These are phyloP conservation scores for Cicer judaicum DNA, from an alignment of 306 rosid genomes.

Conservation along the genomic window DNA sequence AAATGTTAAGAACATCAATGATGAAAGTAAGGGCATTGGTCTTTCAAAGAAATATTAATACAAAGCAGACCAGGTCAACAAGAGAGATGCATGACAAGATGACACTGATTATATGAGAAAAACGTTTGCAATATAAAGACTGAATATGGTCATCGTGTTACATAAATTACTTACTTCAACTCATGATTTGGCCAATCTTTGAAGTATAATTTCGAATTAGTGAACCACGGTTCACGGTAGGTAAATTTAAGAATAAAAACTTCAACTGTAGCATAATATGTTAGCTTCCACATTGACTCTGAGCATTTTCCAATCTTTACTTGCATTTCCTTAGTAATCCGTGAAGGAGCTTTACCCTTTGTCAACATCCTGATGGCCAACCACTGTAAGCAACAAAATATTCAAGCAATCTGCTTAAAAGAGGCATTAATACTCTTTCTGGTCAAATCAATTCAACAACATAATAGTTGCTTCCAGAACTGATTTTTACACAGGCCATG, in stretches of 20 bases:
- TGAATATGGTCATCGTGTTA: slow-evolving; percentile 28
- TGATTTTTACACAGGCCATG: slow-evolving; percentile 25
- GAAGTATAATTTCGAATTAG: slow-evolving; percentile 65
- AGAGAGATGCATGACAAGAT: slow-evolving; percentile 28
- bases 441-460: slow-evolving; percentile 11
- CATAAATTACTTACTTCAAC: slow-evolving; percentile 67
- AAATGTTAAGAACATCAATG: slow-evolving; percentile 21
- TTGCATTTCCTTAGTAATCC: slow-evolving; percentile 64
- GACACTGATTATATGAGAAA: slow-evolving; percentile 27
- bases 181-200: slow-evolving; percentile 93
- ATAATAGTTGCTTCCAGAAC: slow-evolving; percentile 30
- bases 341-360: slow-evolving; percentile 60
- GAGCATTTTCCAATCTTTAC: slow-evolving; percentile 83
- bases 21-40: slow-evolving; percentile 18
- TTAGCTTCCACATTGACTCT: slow-evolving; percentile 95
- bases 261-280: slow-evolving; percentile 83
- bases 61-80: slow-evolving; percentile 33
- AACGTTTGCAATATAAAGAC: slow-evolving; percentile 15
- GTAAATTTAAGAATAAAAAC: slow-evolving; percentile 61
- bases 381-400: slow-evolving; percentile 60
- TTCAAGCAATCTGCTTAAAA: slow-evolving; percentile 15
- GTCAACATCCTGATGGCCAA: slow-evolving; percentile 66
- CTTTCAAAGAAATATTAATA: slow-evolving; percentile 25
- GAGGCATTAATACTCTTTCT: slow-evolving; percentile 22
- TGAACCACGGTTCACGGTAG: slow-evolving; percentile 82